Conservation (phyloP, 768 basidiomycete genomes). For the Boletus rex-veris region DNA sequence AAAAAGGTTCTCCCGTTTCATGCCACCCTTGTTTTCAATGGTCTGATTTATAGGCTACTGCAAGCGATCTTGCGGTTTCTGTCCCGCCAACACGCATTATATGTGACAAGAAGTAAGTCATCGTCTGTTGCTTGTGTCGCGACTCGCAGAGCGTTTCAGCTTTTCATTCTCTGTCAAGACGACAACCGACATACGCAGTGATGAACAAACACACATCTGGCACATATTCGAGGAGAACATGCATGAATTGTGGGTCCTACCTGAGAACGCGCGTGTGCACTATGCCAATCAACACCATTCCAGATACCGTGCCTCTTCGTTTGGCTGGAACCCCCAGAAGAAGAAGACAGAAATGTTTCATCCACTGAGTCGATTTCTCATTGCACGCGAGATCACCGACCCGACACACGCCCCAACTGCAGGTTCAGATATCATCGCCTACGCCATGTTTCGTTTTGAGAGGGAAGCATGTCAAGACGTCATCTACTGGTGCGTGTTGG, state of each 20-base stretch:
- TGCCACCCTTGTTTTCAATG: neutral
- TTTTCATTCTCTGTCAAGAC: conserved; percentile 22
- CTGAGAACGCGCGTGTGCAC: neutral
- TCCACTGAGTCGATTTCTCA: conserved; percentile 54
- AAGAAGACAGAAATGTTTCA: conserved; percentile 65
- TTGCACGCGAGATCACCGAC: conserved; percentile 31
- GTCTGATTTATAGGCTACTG: conserved; percentile 19
- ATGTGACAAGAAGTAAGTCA: conserved; percentile 16
- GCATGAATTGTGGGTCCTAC: conserved; percentile 35
- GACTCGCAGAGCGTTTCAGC: conserved; percentile 7
- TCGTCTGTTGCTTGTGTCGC: neutral
- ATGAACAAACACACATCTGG: conserved; percentile 49
- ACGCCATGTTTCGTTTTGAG: conserved; percentile 72
- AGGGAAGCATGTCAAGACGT: conserved; percentile 55
- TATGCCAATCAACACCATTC: neutral
- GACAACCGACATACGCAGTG: conserved; percentile 33
- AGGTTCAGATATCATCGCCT: conserved; percentile 34
- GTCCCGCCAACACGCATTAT: conserved; percentile 8
- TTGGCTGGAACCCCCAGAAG: conserved; percentile 59
- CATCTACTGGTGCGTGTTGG: conserved; percentile 62
- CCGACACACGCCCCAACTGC: conserved; percentile 6
- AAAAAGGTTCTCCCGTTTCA: conserved; percentile 31
- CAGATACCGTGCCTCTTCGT: conserved; percentile 56
- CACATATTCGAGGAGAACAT: conserved; percentile 54
- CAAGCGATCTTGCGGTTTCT: conserved; percentile 17